phyloP scores from a whole-genome alignment of 2,329 filamentous ascomycete species.

The Microcyclospora pomicola region DNA sequence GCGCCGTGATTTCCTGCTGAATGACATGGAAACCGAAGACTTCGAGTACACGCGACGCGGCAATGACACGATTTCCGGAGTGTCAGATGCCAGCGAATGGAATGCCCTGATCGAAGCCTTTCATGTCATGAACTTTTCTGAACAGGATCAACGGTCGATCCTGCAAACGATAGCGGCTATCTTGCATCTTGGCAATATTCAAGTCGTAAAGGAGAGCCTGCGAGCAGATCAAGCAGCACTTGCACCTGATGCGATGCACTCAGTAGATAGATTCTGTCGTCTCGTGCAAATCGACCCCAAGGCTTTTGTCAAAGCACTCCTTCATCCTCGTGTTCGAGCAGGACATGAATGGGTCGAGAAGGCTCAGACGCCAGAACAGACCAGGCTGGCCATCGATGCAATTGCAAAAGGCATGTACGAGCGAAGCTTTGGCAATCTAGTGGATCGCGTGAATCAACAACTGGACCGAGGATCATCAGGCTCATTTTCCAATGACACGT shows the following conservation, averaged over 20 bases:
- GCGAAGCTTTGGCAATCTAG: conserved; percentile 83
- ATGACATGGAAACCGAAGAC: conserved; percentile 62
- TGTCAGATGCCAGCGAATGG: conserved; percentile 89
- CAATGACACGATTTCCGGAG: conserved; percentile 78
- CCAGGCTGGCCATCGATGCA: conserved; percentile 76
- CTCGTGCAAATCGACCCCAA: conserved; percentile 76
- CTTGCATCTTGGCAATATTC: conserved; percentile 83
- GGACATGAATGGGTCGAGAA: conserved; percentile 98
- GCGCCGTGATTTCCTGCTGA: conserved; percentile 64
- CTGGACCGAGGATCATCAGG: conserved; percentile 62
- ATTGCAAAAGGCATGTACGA: conserved; percentile 96
- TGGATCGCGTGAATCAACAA: conserved; percentile 79
- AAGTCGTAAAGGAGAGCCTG: conserved; percentile 78
- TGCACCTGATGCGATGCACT: conserved; percentile 56
- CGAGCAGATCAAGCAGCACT: conserved; percentile 82
- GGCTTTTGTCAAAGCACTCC: conserved; percentile 70
- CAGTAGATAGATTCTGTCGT: conserved; percentile 65
- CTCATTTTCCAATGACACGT: conserved; percentile 70
- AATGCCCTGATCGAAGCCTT: conserved; percentile 82
- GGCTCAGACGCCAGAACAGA: conserved; percentile 93
- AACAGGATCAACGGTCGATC: conserved; percentile 70
- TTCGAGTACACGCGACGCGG: conserved; percentile 87
- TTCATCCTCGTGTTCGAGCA: conserved; percentile 89
- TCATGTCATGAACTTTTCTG: conserved; percentile 80
- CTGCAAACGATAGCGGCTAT: conserved; percentile 81